Evolutionary conservation across 2,329 filamentous ascomycete genomes (phyloP).

Genomic region (Aspergillus brunneoviolaceus): DNA sequence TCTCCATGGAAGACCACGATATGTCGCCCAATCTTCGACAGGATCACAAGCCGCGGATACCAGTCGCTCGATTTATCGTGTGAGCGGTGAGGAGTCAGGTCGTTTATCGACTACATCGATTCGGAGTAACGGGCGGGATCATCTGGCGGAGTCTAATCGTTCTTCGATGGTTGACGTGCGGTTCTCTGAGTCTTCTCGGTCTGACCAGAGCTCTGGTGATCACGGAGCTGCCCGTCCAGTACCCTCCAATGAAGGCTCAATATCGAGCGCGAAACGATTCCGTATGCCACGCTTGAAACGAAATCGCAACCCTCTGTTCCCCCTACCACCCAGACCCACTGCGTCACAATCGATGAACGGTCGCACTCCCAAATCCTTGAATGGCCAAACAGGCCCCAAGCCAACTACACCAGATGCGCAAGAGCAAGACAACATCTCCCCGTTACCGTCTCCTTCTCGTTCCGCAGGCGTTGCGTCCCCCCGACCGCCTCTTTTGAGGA

Average conservation of each 20-base stretch:
- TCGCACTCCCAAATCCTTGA: slow-evolving; percentile 21
- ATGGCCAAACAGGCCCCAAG: slow-evolving; percentile 21
- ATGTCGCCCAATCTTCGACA: slow-evolving; percentile 28
- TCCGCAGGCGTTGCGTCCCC: slow-evolving; percentile 51
- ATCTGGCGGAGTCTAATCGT: slow-evolving; percentile 61
- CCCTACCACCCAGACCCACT: slow-evolving; percentile 72
- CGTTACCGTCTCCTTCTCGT: slow-evolving; percentile 51
- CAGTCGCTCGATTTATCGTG: slow-evolving; percentile 41
- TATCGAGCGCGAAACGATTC: slow-evolving; percentile 72
- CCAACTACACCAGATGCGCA: slow-evolving; percentile 28
- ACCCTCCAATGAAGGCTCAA: slow-evolving; percentile 63
- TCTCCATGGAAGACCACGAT: slow-evolving; percentile 19
- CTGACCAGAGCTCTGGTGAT: slow-evolving; percentile 77
- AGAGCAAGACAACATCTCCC: slow-evolving; percentile 36
- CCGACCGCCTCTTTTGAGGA: slow-evolving; percentile 53
- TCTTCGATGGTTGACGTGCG: slow-evolving; percentile 64
- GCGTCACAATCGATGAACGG: slow-evolving; percentile 13
- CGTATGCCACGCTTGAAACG: slow-evolving; percentile 73
- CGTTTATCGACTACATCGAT: slow-evolving; percentile 51
- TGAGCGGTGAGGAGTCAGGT: slow-evolving; percentile 63
- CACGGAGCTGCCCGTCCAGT: slow-evolving; percentile 59
- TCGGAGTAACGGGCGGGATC: slow-evolving; percentile 54
- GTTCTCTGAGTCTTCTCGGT: slow-evolving; percentile 83
- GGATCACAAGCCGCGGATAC: slow-evolving; percentile 31
- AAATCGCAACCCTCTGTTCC: slow-evolving; percentile 77